phyloP scores from a whole-genome alignment of 2,329 filamentous ascomycete genomes.

The Drechslerella coelobrocha region DNA sequence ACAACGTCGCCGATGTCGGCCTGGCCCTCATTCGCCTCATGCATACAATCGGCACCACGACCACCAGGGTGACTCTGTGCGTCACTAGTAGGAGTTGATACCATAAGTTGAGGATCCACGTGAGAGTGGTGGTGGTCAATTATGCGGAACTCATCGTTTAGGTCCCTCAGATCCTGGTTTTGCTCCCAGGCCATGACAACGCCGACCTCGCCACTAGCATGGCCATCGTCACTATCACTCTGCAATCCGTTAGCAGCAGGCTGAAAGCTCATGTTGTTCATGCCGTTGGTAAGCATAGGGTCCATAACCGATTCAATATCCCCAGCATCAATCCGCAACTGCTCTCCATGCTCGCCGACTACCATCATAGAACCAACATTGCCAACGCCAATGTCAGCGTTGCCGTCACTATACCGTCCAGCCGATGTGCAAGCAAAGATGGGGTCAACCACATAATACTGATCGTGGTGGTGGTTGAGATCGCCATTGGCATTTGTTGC shows the following conservation, averaged over 20 bases:
- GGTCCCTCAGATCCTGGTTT: conserved; percentile 46
- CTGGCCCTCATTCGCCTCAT: not conserved
- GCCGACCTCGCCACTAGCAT: not conserved
- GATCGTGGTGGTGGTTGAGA: not conserved
- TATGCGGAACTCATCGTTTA: conserved; percentile 37
- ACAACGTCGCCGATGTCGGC: conserved; percentile 19
- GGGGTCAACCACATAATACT: conserved; percentile 38
- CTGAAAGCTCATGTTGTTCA: conserved; percentile 37
- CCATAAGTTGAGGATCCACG: conserved; percentile 30
- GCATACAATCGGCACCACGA: conserved; percentile 3
- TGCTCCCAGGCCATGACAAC: conserved; percentile 36
- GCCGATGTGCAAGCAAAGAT: conserved; percentile 28
- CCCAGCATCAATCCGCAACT: conserved; percentile 23
- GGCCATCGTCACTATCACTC: not conserved
- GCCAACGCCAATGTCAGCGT: too few species aligned
- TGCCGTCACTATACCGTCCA: conserved; percentile 11
- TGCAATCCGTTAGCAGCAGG: conserved; percentile 6
- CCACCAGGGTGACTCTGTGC: too few species aligned
- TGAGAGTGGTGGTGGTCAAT: conserved; percentile 1
- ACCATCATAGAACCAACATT: too few species aligned
- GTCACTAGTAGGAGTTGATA: too few species aligned
- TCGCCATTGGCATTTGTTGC: not conserved
- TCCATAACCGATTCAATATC: conserved; percentile 45
- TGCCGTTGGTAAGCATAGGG: conserved; percentile 45
- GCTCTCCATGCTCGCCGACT: conserved; percentile 13